Conservation (phyloP, 148 eudicot species). For the Diospyros kaki region DNA sequence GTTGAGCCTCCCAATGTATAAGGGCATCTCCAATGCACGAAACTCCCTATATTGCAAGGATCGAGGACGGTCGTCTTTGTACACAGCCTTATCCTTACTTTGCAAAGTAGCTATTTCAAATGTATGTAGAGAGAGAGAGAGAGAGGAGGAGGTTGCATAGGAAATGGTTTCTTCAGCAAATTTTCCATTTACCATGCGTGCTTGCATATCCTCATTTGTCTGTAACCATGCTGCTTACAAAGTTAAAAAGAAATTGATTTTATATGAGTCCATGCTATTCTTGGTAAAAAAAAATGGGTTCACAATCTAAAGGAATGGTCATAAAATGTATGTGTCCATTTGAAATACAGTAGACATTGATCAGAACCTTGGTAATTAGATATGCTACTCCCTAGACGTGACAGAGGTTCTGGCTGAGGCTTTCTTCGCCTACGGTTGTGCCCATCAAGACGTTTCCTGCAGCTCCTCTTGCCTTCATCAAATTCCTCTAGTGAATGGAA, state of each 20-base stretch:
- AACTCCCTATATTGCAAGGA: too few relatives aligned
- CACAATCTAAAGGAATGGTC: background rate
- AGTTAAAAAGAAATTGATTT: background rate
- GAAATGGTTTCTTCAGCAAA: background rate
- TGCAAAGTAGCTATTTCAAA: background rate
- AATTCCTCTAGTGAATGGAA: conserved; percentile 31
- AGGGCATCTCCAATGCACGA: too few relatives aligned
- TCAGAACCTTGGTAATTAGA: conserved; percentile 15
- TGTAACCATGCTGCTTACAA: background rate
- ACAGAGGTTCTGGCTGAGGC: conserved; percentile 18
- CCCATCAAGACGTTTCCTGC: conserved; percentile 31
- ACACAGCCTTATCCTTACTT: too few relatives aligned
- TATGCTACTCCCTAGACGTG: conserved; percentile 12
- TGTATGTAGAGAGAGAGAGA: background rate
- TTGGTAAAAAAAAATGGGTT: background rate
- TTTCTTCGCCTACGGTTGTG: conserved; percentile 30
- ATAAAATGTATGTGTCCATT: too few relatives aligned
- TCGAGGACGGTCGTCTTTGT: too few relatives aligned
- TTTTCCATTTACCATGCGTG: background rate
- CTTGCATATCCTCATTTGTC: background rate
- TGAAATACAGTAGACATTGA: background rate
- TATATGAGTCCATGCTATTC: background rate
- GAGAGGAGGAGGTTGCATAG: background rate
- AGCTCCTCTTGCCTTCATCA: conserved; percentile 29
- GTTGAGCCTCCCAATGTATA: too few relatives aligned